Evolutionary conservation across 805 yeast genomes (phyloP).

Genomic region (Candida awuae): DNA sequence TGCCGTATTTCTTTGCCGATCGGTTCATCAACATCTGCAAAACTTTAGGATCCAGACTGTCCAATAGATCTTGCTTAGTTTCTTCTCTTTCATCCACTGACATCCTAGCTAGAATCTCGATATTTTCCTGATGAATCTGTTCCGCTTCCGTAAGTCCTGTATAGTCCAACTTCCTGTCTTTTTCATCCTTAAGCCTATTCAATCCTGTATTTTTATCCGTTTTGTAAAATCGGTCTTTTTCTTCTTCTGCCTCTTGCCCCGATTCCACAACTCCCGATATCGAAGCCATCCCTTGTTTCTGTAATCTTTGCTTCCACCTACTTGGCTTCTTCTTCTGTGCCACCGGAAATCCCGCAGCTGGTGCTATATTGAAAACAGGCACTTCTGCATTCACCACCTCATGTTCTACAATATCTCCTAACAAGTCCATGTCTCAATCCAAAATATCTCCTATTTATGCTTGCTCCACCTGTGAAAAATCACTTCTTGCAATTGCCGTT

Average conservation of each 20-base stretch:
- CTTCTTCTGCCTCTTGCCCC: neutral
- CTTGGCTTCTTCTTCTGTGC: slow-evolving; percentile 27
- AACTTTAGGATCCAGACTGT: slow-evolving; percentile 61
- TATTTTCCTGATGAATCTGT: slow-evolving; percentile 68
- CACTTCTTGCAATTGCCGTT: neutral
- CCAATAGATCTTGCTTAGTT: slow-evolving; percentile 60
- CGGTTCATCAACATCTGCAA: slow-evolving; percentile 50
- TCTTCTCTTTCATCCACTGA: slow-evolving; percentile 52
- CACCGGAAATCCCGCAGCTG: slow-evolving; percentile 7
- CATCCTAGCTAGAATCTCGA: slow-evolving; percentile 54
- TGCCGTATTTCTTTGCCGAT: slow-evolving; percentile 40
- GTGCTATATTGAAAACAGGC: slow-evolving; percentile 14
- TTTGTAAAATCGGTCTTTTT: slow-evolving; percentile 8
- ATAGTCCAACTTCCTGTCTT: slow-evolving; percentile 14
- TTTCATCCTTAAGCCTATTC: slow-evolving; percentile 13
- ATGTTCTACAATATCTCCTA: slow-evolving; percentile 68
- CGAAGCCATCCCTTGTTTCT: slow-evolving; percentile 27
- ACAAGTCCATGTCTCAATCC: slow-evolving; percentile 43
- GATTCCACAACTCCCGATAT: slow-evolving; percentile 19
- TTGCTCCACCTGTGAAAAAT: neutral
- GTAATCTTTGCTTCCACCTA: slow-evolving; percentile 41
- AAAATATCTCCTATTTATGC: neutral
- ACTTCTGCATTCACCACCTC: slow-evolving; percentile 32
- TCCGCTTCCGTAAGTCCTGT: slow-evolving; percentile 51
- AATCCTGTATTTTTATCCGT: slow-evolving; percentile 6